Evolutionary conservation across 768 basidiomycete genomes (phyloP).

Genomic region (Suillus alpinus): DNA sequence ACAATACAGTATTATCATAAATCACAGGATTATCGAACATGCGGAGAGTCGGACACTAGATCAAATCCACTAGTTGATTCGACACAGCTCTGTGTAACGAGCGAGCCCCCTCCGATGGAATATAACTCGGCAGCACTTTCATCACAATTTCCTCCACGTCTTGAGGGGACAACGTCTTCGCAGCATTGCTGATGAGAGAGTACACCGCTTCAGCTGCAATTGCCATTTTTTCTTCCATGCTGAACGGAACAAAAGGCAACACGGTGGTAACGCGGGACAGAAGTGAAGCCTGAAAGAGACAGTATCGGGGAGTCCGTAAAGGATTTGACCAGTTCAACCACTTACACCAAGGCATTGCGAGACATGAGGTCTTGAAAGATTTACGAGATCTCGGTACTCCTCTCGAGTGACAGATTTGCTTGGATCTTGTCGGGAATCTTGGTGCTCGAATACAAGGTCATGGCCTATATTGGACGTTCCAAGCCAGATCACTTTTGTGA

Average conservation of each 20-base stretch:
- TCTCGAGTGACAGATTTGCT: constrained; percentile 59
- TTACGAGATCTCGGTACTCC: constrained; percentile 72
- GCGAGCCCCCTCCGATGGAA: constrained; percentile 72
- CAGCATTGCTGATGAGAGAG: constrained; percentile 50
- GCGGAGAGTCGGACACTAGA: constrained; percentile 23
- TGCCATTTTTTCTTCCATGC: constrained; percentile 67
- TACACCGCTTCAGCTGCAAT: constrained; percentile 73
- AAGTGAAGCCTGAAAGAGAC: constrained; percentile 53
- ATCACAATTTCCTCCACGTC: constrained; percentile 58
- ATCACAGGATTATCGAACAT: neutral
- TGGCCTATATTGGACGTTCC: constrained; percentile 84
- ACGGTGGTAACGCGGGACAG: constrained; percentile 78
- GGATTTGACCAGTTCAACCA: constrained; percentile 10
- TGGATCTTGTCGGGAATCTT: constrained; percentile 46
- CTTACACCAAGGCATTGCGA: constrained; percentile 76
- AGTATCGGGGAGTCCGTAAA: constrained; percentile 21
- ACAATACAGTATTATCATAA: neutral
- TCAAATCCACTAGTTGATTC: constrained; percentile 61
- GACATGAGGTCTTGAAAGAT: constrained; percentile 59
- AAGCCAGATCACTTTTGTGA: constrained; percentile 79
- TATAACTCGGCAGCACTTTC: constrained; percentile 54
- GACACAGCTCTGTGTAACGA: constrained; percentile 79
- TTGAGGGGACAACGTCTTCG: constrained; percentile 44
- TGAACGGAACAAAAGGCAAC: constrained; percentile 81
- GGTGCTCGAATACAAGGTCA: constrained; percentile 70